Percentiles rank a stretch among this genome's conserved stretches.
Evolutionary conservation across 257 asterid genomes (phyloP).

Genomic region (Salvia miltiorrhiza): DNA sequence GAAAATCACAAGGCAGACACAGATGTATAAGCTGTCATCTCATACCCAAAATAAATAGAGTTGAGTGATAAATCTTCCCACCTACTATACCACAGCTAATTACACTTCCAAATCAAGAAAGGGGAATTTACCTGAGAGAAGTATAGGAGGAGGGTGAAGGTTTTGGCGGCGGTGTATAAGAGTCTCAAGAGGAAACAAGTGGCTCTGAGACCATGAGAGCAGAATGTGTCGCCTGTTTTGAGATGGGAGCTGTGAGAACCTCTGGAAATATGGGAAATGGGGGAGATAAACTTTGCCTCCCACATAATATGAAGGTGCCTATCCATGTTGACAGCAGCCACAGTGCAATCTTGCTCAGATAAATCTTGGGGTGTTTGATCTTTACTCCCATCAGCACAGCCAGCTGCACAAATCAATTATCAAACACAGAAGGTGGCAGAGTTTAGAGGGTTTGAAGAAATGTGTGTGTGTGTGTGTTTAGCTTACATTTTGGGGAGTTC

Average conservation of each 20-base stretch:
- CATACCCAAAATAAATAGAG: not conserved
- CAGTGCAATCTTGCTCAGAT: slow-evolving; percentile 32
- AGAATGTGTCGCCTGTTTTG: slow-evolving; percentile 43
- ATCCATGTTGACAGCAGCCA: slow-evolving; percentile 56
- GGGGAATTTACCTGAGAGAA: slow-evolving; percentile 63
- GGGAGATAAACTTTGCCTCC: slow-evolving; percentile 43
- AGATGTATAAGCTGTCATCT: not conserved
- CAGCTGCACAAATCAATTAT: slow-evolving; percentile 27
- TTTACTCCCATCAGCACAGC: slow-evolving; percentile 39
- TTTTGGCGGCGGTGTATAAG: slow-evolving; percentile 38
- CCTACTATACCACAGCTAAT: not conserved
- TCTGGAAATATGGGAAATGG: slow-evolving; percentile 52
- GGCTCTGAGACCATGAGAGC: slow-evolving; percentile 55
- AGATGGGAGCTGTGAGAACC: slow-evolving; percentile 39
- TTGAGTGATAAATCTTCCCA: not conserved
- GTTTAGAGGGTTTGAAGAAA: too few species aligned
- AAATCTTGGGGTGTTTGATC: slow-evolving; percentile 49
- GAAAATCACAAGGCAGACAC: not conserved
- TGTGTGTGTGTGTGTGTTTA: too few species aligned
- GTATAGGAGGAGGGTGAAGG: slow-evolving; percentile 41
- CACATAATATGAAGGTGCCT: slow-evolving; percentile 66
- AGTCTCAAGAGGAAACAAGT: slow-evolving; percentile 40
- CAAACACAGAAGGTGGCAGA: too few species aligned
- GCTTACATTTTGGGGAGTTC: slow-evolving; percentile 54
- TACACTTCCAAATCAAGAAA: not conserved